Percentiles rank a stretch among this genome's conserved stretches.
phyloP scores from a whole-genome alignment of 2,329 filamentous ascomycete species.

The Coniochaeta hoffmannii region DNA sequence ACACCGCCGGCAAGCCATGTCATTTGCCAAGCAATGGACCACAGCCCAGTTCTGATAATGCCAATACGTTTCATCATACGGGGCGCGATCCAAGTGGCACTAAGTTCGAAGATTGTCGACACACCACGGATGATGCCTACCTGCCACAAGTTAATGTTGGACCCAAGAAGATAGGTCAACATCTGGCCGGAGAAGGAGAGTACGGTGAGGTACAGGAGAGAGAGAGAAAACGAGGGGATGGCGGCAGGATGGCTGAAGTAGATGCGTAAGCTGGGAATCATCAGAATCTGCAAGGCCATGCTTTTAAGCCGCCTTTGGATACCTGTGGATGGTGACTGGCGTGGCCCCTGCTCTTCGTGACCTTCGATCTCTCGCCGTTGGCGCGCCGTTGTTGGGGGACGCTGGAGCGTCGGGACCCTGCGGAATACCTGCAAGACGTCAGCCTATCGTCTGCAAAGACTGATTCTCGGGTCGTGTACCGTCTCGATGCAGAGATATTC shows the following conservation, averaged over 20 bases:
- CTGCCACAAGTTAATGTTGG: conserved; percentile 40
- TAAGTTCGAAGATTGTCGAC: conserved; percentile 48
- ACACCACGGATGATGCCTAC: conserved; percentile 46
- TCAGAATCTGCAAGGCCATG: background rate
- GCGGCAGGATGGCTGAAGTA: conserved; percentile 50
- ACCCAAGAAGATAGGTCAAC: conserved; percentile 53
- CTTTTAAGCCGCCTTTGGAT: background rate
- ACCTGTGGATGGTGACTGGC: background rate
- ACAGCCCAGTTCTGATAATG: conserved; percentile 57
- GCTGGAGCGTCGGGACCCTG: background rate
- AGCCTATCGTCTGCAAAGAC: too few relatives aligned
- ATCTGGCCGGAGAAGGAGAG: conserved; percentile 54
- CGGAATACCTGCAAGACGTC: background rate
- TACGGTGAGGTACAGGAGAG: conserved; percentile 56
- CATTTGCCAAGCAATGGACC: conserved; percentile 63
- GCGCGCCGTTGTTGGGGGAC: too few relatives aligned
- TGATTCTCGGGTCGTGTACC: background rate
- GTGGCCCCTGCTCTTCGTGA: background rate
- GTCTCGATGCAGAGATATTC: conserved; percentile 38
- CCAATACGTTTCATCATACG: conserved; percentile 47
- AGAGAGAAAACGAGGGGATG: conserved; percentile 50
- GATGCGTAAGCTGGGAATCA: conserved; percentile 6
- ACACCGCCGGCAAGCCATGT: conserved; percentile 39
- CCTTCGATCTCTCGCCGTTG: too few relatives aligned
- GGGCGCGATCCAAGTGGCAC: conserved; percentile 54